These are phyloP conservation scores for Zasmidium cellare DNA, from an alignment of 2,329 filamentous ascomycete species.

Conservation along the genomic window DNA sequence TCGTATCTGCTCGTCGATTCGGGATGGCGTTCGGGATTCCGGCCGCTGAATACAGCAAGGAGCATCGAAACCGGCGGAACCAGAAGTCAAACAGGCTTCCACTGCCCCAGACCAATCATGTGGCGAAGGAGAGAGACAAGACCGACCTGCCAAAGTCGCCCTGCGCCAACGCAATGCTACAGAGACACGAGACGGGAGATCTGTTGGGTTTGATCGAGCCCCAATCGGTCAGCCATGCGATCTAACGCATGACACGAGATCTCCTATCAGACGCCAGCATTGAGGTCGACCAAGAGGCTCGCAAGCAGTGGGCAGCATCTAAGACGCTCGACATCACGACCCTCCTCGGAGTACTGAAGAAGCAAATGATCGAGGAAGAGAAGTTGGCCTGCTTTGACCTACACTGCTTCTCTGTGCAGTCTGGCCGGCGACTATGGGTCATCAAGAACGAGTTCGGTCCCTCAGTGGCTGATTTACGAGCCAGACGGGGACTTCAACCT, in stretches of 20 bases:
- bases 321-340: not conserved
- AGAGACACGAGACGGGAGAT: not conserved
- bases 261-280: not conserved
- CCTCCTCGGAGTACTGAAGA: not conserved
- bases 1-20: not conserved
- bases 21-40: not conserved
- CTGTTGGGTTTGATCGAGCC: not conserved
- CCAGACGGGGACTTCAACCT: not conserved
- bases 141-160: not conserved
- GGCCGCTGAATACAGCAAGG: not conserved
- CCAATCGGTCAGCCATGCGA: not conserved
- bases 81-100: not conserved
- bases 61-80: not conserved
- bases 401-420: not conserved
- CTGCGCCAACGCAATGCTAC: not conserved
- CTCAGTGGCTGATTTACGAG: too few relatives aligned
- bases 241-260: not conserved
- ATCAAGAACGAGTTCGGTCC: too few relatives aligned
- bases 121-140: not conserved
- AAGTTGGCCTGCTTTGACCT: not conserved
- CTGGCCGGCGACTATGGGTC: too few relatives aligned
- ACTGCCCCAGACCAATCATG: not conserved
- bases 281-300: not conserved
- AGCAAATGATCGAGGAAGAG: not conserved
- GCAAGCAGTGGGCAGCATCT: not conserved